Base-by-base conservation (phyloP, 176 grass and related monocot species). In the Stipa capillata region DNA sequence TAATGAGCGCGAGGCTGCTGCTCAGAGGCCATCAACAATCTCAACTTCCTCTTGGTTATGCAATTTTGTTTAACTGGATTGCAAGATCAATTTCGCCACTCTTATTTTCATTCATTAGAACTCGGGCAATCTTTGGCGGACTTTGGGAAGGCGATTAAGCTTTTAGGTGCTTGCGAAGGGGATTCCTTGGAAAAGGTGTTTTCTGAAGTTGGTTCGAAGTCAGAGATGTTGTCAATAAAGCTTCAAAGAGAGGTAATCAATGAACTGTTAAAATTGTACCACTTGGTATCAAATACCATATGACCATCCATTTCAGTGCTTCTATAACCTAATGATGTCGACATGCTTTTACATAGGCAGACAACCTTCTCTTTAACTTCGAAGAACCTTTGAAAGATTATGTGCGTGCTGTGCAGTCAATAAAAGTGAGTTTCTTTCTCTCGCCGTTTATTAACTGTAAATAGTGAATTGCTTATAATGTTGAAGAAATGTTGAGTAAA, bases 311-410 rank as follows among this genome's bases (percentile, higher is more conserved):
- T 80, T 75, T 91, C 15, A 35, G 37, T 54, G 45, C 25, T 79
- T 89, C 10, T 65, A 9, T 25, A n/a, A 84, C 34, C 27, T 79
- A 49, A 62, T 67, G 59, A 70, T 76, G 21, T 41, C 12, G 24
- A 40, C 68, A 39, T 18, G 34, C 3, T 91, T 51, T 49, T 73
- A 28, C n/a, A 54, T 75, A 99, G 97, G 92, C 92, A 31, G 90
- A 96, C 53, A 96, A 93, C 79, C 90, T 96, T 82, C 66, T 99
- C 59, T 93, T 99, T 87, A 91, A 96, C 63, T 96, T 99, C 35
- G 90, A 99, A 87, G 97, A 96, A 79, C 90, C 92, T 28, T 89
- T 99, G 85, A 99, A 99, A 81, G 97, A 99, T 87, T 99, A 96
- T 85, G 97, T 93, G 11, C 79, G 84, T 33, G 84, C 88, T 82